Evolutionary conservation across 371 early-diverging fungal genomes (phyloP).

Genomic region (Mortierella sp.): DNA sequence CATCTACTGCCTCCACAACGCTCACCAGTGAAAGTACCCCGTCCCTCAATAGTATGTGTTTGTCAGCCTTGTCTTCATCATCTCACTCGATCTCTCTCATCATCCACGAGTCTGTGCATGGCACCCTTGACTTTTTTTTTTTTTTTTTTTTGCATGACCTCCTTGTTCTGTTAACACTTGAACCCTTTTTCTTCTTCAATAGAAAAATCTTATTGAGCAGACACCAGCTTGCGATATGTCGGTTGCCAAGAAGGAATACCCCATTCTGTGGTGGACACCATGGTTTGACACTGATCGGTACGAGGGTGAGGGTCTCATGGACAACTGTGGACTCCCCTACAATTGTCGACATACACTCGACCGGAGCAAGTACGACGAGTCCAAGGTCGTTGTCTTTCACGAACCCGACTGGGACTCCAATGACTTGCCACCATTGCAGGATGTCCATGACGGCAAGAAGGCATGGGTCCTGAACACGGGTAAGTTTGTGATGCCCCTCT

Average conservation of each 20-base stretch:
- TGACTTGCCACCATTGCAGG: slow-evolving; percentile 22
- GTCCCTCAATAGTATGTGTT: no score
- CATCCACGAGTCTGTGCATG: no score
- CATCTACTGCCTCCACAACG: no score
- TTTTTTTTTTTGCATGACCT: no score
- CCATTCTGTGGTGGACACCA: slow-evolving; percentile 38
- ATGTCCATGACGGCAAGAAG: slow-evolving; percentile 14
- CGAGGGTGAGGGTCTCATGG: slow-evolving; percentile 2
- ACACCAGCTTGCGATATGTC: no score
- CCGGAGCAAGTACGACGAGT: slow-evolving; percentile 14
- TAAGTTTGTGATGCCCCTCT: slow-evolving; percentile 10
- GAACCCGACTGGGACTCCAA: neutral
- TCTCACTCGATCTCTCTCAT: no score
- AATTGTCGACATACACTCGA: slow-evolving; percentile 25
- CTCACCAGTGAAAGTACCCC: no score
- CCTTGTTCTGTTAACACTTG: no score
- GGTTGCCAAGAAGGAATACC: slow-evolving; percentile 32
- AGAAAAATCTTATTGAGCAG: no score
- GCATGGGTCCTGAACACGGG: slow-evolving; percentile 29
- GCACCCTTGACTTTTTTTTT: no score
- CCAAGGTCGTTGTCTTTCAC: slow-evolving; percentile 28
- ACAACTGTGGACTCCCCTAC: slow-evolving; percentile 32
- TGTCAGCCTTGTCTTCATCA: no score
- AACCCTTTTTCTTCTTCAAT: no score
- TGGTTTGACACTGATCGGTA: neutral